These are phyloP conservation scores for Penicillium simplicissimum DNA, from an alignment of 495 filamentous ascomycete species.

Conservation along the genomic window DNA sequence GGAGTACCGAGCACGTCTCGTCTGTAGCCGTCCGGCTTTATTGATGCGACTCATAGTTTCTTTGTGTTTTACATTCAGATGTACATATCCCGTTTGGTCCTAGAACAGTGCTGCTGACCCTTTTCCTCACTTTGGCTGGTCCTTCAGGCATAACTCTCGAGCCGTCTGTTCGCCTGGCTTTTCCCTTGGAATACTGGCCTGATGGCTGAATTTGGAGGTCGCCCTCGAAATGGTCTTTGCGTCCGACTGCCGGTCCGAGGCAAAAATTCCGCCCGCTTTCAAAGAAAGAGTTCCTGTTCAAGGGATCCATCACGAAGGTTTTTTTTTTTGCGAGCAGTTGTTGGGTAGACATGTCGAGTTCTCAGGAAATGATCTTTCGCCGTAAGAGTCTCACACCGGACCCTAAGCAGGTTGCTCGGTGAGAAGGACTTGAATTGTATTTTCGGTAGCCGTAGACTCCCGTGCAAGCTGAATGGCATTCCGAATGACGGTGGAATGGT, in stretches of 20 bases:
- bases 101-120: not conserved
- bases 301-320: not conserved
- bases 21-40: not conserved
- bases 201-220: not conserved
- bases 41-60: not conserved
- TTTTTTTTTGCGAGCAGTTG: not conserved
- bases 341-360: not conserved
- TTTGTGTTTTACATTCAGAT: not conserved
- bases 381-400: not conserved
- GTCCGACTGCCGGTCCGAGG: not conserved
- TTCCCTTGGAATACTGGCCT: not conserved
- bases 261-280: not conserved
- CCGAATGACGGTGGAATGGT: constrained; percentile 1
- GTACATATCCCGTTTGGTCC: not conserved
- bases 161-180: not conserved
- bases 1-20: not conserved
- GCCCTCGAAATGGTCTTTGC: not conserved
- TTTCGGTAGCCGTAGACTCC: not conserved
- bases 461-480: not conserved
- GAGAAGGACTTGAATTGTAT: not conserved
- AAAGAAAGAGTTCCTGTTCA: not conserved
- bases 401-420: not conserved
- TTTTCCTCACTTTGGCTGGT: not conserved
- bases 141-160: not conserved
- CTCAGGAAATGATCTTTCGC: not conserved